Evolutionary conservation across 768 basidiomycete species (phyloP).

Genomic region (Tylopilus balloui): DNA sequence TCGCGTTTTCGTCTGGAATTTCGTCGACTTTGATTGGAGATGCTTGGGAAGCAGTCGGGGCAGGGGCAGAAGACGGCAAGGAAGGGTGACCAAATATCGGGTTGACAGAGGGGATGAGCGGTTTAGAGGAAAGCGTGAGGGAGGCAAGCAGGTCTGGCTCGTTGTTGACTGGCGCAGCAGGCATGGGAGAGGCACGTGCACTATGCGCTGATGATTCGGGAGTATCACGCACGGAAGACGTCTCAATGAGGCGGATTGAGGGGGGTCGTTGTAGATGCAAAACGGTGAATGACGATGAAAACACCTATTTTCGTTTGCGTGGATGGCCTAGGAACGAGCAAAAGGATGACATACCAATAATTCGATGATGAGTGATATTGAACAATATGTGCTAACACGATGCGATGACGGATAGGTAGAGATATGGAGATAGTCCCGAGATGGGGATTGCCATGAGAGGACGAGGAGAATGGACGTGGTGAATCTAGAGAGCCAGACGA

Average conservation of each 20-base stretch:
- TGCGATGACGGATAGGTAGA: constrained; percentile 34
- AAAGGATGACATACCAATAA: constrained; percentile 43
- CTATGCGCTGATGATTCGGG: constrained; percentile 30
- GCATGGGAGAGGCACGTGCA: constrained; percentile 27
- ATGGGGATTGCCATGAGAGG: constrained; percentile 38
- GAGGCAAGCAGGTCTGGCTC: constrained; percentile 62
- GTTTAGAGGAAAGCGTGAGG: constrained; percentile 62
- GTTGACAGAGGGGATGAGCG: constrained; percentile 42
- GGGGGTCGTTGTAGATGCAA: constrained; percentile 68
- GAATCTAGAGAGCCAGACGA: constrained; percentile 55
- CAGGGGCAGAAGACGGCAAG: constrained; percentile 31
- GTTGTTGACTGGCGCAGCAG: constrained; percentile 14
- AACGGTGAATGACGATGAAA: constrained; percentile 46
- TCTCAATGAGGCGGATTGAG: constrained; percentile 63
- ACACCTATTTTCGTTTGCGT: constrained; percentile 38
- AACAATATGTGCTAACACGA: constrained; percentile 44
- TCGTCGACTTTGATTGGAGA: constrained; percentile 29
- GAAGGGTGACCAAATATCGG: constrained; percentile 75
- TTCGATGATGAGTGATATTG: constrained; percentile 46
- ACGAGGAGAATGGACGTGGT: constrained; percentile 44
- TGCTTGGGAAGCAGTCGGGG: constrained; percentile 24
- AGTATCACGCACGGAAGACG: constrained; percentile 41
- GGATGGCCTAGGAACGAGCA: neutral
- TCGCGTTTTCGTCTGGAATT: constrained; percentile 37
- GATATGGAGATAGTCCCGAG: constrained; percentile 38